Conservation (phyloP, 78 protist genomes). For the Salpingoeca rosetta region DNA sequence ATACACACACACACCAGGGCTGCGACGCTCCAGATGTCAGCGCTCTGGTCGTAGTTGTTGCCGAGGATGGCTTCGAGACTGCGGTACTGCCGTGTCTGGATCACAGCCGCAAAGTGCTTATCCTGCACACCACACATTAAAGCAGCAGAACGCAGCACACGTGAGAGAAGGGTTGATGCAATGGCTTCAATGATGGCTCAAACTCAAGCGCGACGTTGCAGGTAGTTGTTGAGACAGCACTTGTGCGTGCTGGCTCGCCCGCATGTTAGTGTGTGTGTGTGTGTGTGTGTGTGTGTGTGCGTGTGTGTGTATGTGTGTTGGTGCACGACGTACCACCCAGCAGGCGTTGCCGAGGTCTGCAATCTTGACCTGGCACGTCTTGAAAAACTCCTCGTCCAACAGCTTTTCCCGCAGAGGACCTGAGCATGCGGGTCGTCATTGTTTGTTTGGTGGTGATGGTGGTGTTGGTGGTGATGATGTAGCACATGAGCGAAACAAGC, state of each 20-base stretch:
- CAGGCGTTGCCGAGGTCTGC: conserved; percentile 97
- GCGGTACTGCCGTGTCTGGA: conserved; percentile 95
- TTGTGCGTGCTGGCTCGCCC: conserved; percentile 32
- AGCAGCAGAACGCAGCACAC: no score
- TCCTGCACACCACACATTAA: no score
- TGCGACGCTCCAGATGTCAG: conserved; percentile 71
- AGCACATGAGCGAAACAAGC: no score
- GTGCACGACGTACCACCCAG: no score
- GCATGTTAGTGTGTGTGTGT: no score
- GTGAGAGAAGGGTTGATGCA: no score
- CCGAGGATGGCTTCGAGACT: conserved; percentile 88
- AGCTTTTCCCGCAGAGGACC: neutral
- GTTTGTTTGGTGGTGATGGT: neutral
- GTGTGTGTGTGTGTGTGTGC: no score
- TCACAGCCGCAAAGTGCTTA: conserved; percentile 76
- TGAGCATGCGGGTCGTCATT: neutral
- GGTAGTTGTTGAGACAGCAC: conserved; percentile 56
- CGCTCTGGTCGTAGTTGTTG: conserved; percentile 46
- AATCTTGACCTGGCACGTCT: conserved; percentile 32
- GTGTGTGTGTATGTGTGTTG: no score
- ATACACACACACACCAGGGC: conserved; percentile 18
- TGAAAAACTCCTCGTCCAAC: no score
- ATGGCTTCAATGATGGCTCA: no score
- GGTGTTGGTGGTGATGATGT: no score
- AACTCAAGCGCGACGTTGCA: neutral